Percentiles rank a stretch among this genome's conserved stretches.
These are phyloP conservation scores for Apiosordaria backusii DNA, from an alignment of 495 filamentous ascomycete species.

Conservation along the genomic window DNA sequence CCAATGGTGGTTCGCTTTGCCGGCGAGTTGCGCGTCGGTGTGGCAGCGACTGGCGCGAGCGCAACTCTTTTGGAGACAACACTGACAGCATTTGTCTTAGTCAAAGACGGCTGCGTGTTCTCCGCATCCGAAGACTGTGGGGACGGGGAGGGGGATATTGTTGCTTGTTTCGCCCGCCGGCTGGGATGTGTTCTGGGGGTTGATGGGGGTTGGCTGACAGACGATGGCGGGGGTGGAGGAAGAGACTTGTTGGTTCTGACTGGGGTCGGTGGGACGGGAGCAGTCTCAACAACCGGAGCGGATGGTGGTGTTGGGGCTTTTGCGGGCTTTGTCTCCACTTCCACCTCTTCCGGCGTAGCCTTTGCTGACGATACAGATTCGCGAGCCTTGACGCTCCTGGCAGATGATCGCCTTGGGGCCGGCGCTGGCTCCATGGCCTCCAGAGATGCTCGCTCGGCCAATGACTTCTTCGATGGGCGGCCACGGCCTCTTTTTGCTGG, in stretches of 20 bases:
- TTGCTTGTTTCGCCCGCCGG: constrained; percentile 36
- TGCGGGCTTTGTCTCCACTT: constrained; percentile 20
- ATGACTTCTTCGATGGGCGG: constrained; percentile 32
- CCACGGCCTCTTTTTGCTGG: constrained; percentile 35
- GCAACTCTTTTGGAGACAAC: constrained; percentile 32
- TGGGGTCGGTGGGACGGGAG: constrained; percentile 19
- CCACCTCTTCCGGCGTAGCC: constrained; percentile 6
- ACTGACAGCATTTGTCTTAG: constrained; percentile 35
- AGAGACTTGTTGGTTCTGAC: constrained; percentile 29
- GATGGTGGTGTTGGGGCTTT: constrained; percentile 3
- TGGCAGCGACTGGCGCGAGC: constrained; percentile 53
- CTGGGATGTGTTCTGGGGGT: constrained; percentile 37
- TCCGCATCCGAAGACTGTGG: constrained; percentile 79
- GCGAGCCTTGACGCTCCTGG: neutral
- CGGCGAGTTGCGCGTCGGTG: constrained; percentile 57
- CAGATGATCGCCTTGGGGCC: neutral
- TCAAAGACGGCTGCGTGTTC: constrained; percentile 68
- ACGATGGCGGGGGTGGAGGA: constrained; percentile 28
- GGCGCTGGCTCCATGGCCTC: constrained; percentile 7
- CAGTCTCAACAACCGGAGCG: constrained; percentile 6
- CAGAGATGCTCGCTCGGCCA: constrained; percentile 14
- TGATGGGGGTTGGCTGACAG: constrained; percentile 19
- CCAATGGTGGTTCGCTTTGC: constrained; percentile 59
- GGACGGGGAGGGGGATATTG: constrained; percentile 55
- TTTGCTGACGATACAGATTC: constrained; percentile 17